phyloP scores from a whole-genome alignment of 805 yeast genomes.

The Hanseniaspora vineae region DNA sequence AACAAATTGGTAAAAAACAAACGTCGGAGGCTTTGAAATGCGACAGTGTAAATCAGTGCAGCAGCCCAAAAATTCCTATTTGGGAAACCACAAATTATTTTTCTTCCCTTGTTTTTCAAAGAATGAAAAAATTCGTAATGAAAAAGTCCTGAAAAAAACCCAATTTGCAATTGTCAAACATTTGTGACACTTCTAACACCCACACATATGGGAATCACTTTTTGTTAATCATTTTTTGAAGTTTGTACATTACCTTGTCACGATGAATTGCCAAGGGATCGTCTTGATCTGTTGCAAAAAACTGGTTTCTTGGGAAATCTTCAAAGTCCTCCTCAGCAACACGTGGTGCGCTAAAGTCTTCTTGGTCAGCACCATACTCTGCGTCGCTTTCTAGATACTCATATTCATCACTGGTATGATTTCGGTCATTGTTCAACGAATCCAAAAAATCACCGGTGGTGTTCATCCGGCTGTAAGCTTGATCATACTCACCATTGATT shows the following conservation, averaged over 20 bases:
- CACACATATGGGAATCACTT: background rate
- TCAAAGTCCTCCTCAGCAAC: slow-evolving; percentile 22
- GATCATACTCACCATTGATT: slow-evolving; percentile 7
- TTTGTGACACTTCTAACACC: too few relatives aligned
- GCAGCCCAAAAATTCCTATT: too few relatives aligned
- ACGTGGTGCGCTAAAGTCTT: slow-evolving; percentile 7
- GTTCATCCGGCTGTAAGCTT: background rate
- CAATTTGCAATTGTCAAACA: too few relatives aligned
- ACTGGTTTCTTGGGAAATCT: slow-evolving; percentile 29
- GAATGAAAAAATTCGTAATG: background rate
- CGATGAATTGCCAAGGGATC: slow-evolving; percentile 53
- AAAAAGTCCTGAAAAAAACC: background rate
- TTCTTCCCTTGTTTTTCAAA: too few relatives aligned
- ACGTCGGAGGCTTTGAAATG: too few relatives aligned
- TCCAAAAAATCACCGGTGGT: slow-evolving; percentile 4
- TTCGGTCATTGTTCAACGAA: background rate
- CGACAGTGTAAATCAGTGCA: too few relatives aligned
- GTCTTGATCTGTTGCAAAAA: slow-evolving; percentile 42
- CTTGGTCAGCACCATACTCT: slow-evolving; percentile 21
- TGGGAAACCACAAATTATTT: too few relatives aligned
- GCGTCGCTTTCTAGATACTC: slow-evolving; percentile 18
- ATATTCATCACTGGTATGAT: too few relatives aligned
- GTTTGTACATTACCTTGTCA: slow-evolving; percentile 44
- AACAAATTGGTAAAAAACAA: too few relatives aligned
- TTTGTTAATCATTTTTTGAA: slow-evolving; percentile 43